Base-by-base conservation (phyloP, 169 alveolate genomes). In the Babesia gibsoni region DNA sequence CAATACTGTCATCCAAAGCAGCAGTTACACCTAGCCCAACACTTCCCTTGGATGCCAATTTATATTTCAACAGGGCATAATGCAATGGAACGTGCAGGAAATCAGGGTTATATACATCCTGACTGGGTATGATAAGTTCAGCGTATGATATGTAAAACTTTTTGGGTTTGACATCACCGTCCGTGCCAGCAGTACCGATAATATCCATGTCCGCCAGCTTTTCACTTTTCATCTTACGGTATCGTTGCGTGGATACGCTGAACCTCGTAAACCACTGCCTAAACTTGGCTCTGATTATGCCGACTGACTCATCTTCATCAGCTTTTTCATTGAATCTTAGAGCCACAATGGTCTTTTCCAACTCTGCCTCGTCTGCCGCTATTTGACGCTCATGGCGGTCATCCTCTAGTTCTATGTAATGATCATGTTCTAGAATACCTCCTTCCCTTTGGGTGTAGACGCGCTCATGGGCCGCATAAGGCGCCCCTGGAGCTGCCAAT, bases 111-210 rank as follows among this genome's bases (percentile, higher is more conserved):
- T 77, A 77, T 32, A 43, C 41, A 37, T 63, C 53, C 46, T 43
- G 53, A 52, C 80, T 77, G 16, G 85, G 85, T 23, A 66, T 39
- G 72, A 77, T 77, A 12, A 77, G 32, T 42, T 77, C 85, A 2
- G 80, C 81, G 27, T 77, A 77, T 22, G 72, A 49, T 36, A 77
- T 77, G 59, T 67, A 52, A 32, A 77, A 66, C 58, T 56, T 77
- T 16, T 58, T 46, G 25, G 14, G 54, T 30, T 52, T 58, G n/a
- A 53, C 9, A 12, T 18, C 49, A 9, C 41, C 30, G 32, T 65
- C 66, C 48, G 52, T 52, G 22, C 32, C 42, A 39, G 33, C 59
- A 14, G 14, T 63, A 20, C 42, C 12, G 37, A 52, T 43, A 37
- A 12, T 35, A 32, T 16, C 33, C 3, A 4, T 8, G 37, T 3